Base-by-base conservation (phyloP, 2,329 filamentous ascomycete genomes). In the Pestalotiopsis sp. region DNA sequence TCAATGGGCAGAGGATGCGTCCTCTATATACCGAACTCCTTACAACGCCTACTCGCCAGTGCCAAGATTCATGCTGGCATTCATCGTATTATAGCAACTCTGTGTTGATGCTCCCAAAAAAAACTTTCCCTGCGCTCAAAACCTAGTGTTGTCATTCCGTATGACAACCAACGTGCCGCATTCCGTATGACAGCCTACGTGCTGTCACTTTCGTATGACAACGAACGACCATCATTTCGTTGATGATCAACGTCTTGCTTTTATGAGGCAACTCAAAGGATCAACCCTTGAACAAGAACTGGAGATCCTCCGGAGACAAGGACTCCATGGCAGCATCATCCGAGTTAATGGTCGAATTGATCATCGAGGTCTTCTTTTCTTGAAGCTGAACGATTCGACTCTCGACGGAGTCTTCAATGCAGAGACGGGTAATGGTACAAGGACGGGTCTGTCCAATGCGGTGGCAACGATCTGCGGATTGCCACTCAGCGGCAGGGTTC, bases 401-500 rank as follows among this genome's bases (percentile, higher is more conserved):
- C 82, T 99, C 96, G 35, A 99, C 95, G 1, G 93, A 97, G 78
- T 99, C 96, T 78, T 99, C 95, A 70, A 99, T 98, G 77, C 94
- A 97, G 11, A 99, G 88, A 35, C 96, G 90, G 1, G 94, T 98
- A 74, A 99, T 97, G 44, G 93, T 93, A 78, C 96, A 98, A 35
- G 95, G 95, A 7, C 96, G 92, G 60, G 91, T 93, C 82, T 99
- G 96, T 39, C 96, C 96, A 73, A 98, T 99, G 67, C 96, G 94
- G 81, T 98, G 96, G 76, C 92, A 94, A 71, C 93, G 88, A 78
- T 99, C 96, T 2, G 96, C 96, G 70, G 92, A 96, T 81, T 99
- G 96, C 96, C 96, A 99, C 81, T 99, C 96, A 0, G 95, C 95
- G n/a, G 94, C 94, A n/a, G 96, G 96, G 73, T 98, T 98, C 96